phyloP scores from a whole-genome alignment of 352 stramenopile species.

The Peronospora belbahrii region DNA sequence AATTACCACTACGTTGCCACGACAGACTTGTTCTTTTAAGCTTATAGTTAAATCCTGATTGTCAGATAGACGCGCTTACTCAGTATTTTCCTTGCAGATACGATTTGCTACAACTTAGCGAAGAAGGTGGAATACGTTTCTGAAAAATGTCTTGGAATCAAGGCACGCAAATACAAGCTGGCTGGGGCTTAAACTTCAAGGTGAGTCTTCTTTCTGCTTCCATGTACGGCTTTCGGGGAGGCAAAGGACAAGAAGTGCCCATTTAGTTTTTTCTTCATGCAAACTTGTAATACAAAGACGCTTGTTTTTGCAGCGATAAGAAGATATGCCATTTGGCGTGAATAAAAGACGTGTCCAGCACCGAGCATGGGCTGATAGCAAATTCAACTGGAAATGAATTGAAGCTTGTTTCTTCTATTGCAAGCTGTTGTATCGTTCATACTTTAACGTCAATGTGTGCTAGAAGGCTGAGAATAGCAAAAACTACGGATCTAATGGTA shows the following conservation, averaged over 20 bases:
- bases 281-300: too few species aligned
- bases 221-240: slow-evolving; percentile 9
- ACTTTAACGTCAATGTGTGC: slow-evolving; percentile 1
- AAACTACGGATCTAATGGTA: slow-evolving; percentile 2
- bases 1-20: slow-evolving; percentile 15
- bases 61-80: slow-evolving; percentile 11
- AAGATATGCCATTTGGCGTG: too few species aligned
- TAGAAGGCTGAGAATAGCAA: neutral
- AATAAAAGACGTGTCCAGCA: too few species aligned
- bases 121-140: slow-evolving; percentile 7
- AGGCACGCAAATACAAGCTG: too few species aligned
- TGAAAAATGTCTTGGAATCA: neutral
- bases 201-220: slow-evolving; percentile 16
- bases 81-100: too few species aligned
- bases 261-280: slow-evolving; percentile 4
- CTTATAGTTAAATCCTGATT: neutral
- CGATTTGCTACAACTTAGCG: neutral
- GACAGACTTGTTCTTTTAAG: slow-evolving; percentile 12
- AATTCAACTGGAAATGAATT: too few species aligned
- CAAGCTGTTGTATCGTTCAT: neutral
- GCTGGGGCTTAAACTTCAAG: slow-evolving; percentile 25
- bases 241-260: neutral
- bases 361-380: too few species aligned
- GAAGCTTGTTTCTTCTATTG: too few species aligned
- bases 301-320: too few species aligned